Evolutionary conservation across 1,139 yeast genomes (phyloP).

Genomic region (Sporopachydermia cereana): DNA sequence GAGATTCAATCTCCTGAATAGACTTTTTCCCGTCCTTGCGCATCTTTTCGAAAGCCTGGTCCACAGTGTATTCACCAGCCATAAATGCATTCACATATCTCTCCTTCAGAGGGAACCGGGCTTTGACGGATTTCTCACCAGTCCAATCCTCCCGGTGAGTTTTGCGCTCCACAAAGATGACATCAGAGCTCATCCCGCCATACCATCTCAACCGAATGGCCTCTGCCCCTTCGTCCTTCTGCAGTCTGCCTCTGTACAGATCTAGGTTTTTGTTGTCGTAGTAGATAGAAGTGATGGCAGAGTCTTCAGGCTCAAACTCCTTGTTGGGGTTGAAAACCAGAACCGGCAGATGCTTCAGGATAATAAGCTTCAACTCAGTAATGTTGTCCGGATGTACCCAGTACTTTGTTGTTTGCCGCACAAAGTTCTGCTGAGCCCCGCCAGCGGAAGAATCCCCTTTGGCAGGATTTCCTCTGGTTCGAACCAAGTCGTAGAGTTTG

Average conservation of each 20-base stretch:
- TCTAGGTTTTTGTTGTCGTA: constrained; percentile 85
- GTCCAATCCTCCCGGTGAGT: constrained; percentile 99
- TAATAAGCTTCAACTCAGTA: constrained; percentile 88
- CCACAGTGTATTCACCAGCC: constrained; percentile 74
- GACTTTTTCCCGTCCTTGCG: constrained; percentile 88
- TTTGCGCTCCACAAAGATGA: constrained; percentile 90
- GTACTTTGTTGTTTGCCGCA: constrained; percentile 94
- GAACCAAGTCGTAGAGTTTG: constrained; percentile 77
- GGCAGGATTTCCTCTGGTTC: constrained; percentile 92
- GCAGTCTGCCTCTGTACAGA: constrained; percentile 83
- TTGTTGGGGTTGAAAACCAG: constrained; percentile 91
- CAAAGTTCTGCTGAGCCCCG: constrained; percentile 94
- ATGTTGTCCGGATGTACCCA: constrained; percentile 99
- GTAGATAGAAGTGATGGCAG: constrained; percentile 93
- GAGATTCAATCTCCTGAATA: constrained; percentile 74
- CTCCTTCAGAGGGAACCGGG: constrained; percentile 86
- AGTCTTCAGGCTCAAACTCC: constrained; percentile 88
- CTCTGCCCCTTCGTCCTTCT: constrained; percentile 98
- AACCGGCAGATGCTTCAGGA: constrained; percentile 90
- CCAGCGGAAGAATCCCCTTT: constrained; percentile 94
- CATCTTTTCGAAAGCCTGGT: constrained; percentile 84
- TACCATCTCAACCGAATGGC: constrained; percentile 98
- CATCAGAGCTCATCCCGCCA: constrained; percentile 92
- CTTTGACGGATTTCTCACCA: constrained; percentile 96
- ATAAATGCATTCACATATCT: constrained; percentile 78